phyloP scores from a whole-genome alignment of 306 rosid species.

The Dicorynia guianensis region DNA sequence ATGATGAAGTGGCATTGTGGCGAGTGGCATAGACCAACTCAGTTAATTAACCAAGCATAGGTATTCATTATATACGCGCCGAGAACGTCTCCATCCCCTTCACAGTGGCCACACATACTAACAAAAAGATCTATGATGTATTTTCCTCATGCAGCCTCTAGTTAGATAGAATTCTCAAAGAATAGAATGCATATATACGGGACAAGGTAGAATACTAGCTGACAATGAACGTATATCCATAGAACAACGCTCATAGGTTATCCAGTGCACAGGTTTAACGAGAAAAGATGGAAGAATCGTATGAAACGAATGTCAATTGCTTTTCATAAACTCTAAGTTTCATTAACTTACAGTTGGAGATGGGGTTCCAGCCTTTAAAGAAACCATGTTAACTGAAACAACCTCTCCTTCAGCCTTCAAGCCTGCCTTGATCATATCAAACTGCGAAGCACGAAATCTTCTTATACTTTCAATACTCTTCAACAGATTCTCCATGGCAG shows the following conservation, averaged over 20 bases:
- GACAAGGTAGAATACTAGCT: not conserved
- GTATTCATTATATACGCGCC: not conserved
- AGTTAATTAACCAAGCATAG: not conserved
- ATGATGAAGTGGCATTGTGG: conserved; percentile 4
- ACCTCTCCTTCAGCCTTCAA: conserved; percentile 85
- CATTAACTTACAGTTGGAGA: conserved; percentile 78
- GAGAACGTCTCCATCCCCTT: not conserved
- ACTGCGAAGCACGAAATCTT: conserved; percentile 83
- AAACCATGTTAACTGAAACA: conserved; percentile 82
- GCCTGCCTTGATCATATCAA: conserved; percentile 83
- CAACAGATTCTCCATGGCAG: conserved; percentile 90
- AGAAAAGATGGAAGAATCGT: not conserved
- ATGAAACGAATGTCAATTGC: not conserved
- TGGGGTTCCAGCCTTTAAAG: conserved; percentile 88
- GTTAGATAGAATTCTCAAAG: not conserved
- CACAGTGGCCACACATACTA: not conserved
- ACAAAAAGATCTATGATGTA: no score
- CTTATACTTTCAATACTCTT: conserved; percentile 84
- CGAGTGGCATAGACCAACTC: not conserved
- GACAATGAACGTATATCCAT: conserved; percentile 4
- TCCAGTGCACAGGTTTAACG: not conserved
- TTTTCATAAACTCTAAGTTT: conserved; percentile 11
- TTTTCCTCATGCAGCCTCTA: not conserved
- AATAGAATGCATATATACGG: not conserved
- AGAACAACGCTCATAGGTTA: not conserved